A percentile compares a stretch with the other conserved stretches of the same genome.
Conservation (phyloP, 345 rosid species). For the Salix brachista region DNA sequence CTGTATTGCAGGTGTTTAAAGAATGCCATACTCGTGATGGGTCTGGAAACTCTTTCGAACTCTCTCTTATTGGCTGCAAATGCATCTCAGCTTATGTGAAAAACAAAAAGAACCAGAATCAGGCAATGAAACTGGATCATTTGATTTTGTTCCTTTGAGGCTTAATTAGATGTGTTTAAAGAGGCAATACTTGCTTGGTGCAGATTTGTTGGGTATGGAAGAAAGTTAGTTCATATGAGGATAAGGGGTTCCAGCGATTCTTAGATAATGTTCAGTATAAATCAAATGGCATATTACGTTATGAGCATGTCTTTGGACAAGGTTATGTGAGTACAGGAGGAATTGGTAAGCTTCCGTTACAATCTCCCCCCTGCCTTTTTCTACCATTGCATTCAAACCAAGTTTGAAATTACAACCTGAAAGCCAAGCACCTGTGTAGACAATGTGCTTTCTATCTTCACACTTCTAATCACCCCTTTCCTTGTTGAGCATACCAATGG, state of each 20-base stretch:
- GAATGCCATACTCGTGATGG: conserved; percentile 57
- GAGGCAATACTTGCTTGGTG: conserved; percentile 15
- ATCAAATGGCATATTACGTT: conserved; percentile 72
- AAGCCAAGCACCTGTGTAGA: neutral
- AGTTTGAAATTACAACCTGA: neutral
- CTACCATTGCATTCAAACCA: neutral
- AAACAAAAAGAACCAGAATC: conserved; percentile 91
- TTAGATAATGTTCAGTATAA: conserved; percentile 93
- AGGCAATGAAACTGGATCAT: conserved; percentile 39
- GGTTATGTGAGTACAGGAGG: conserved; percentile 99
- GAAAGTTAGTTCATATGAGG: conserved; percentile 69
- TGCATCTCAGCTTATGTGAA: conserved; percentile 96
- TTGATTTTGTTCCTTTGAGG: conserved; percentile 6
- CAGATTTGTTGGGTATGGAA: conserved; percentile 99
- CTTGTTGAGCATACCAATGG: neutral
- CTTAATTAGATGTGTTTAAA: conserved; percentile 7
- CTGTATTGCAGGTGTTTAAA: conserved; percentile 61
- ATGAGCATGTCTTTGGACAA: conserved; percentile 87
- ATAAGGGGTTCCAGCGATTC: conserved; percentile 90
- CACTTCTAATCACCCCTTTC: neutral
- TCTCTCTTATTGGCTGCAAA: conserved; percentile 78
- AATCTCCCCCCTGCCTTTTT: neutral
- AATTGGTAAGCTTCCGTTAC: conserved; percentile 42
- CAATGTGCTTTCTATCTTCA: neutral
- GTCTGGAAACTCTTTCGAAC: conserved; percentile 65